phyloP scores from a whole-genome alignment of 108 stramenopile genomes.

The Nitzschia palea region DNA sequence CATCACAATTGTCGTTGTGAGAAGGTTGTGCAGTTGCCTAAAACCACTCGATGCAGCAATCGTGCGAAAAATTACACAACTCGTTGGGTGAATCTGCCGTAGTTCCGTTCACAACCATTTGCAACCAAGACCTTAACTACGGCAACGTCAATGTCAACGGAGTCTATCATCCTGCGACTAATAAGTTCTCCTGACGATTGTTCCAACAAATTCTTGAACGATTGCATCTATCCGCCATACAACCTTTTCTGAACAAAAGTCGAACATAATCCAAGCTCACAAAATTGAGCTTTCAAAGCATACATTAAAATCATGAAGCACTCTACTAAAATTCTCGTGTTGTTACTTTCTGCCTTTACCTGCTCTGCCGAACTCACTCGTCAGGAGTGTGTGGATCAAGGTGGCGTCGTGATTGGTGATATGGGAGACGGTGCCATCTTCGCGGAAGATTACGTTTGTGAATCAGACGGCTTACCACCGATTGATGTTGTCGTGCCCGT shows the following conservation, averaged over 20 bases:
- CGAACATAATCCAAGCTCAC: background rate
- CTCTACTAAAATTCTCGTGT: background rate
- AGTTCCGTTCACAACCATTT: too few relatives aligned
- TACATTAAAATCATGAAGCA: background rate
- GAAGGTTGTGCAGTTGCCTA: too few relatives aligned
- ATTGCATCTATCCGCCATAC: too few relatives aligned
- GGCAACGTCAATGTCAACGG: too few relatives aligned
- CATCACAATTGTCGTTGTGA: too few relatives aligned
- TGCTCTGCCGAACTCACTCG: slow-evolving; percentile 5
- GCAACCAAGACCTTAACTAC: too few relatives aligned
- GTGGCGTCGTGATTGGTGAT: slow-evolving; percentile 22
- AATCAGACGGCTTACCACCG: slow-evolving; percentile 9
- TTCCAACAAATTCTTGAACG: too few relatives aligned
- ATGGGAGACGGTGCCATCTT: slow-evolving; percentile 27
- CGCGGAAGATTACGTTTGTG: slow-evolving; percentile 14
- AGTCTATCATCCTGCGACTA: too few relatives aligned
- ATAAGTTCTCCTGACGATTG: too few relatives aligned
- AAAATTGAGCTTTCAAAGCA: background rate
- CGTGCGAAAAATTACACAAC: too few relatives aligned
- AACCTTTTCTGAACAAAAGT: background rate
- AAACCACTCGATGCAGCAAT: too few relatives aligned
- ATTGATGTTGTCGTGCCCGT: background rate
- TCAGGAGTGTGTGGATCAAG: slow-evolving; percentile 19
- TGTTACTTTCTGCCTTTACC: background rate
- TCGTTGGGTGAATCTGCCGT: too few relatives aligned